Evolutionary conservation across 208 protist species (phyloP).

Genomic region (Wallacemonas sp.): DNA sequence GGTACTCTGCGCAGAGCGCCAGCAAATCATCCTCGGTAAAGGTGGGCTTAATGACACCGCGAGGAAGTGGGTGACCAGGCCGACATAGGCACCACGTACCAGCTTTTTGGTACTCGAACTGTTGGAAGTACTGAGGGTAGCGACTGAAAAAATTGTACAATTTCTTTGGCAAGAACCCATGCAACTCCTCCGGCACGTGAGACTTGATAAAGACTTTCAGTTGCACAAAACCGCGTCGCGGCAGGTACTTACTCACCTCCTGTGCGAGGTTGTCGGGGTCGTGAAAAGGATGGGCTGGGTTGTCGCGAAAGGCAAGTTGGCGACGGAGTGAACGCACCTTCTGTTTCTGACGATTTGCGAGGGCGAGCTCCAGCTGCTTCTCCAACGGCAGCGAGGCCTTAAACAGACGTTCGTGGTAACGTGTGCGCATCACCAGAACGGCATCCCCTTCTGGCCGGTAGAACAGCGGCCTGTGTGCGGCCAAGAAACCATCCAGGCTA

Average conservation of each 20-base stretch:
- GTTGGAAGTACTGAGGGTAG: slow-evolving; percentile 86
- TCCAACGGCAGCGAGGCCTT: slow-evolving; percentile 68
- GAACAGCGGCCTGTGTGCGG: slow-evolving; percentile 71
- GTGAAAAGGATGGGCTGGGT: slow-evolving; percentile 84
- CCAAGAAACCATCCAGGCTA: slow-evolving; percentile 49
- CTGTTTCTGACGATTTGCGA: slow-evolving; percentile 53
- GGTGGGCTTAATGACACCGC: slow-evolving; percentile 74
- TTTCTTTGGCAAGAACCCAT: slow-evolving; percentile 66
- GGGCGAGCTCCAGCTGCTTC: slow-evolving; percentile 80
- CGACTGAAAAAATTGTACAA: slow-evolving; percentile 79
- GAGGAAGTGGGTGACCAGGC: slow-evolving; percentile 73
- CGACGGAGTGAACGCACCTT: slow-evolving; percentile 70
- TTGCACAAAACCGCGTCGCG: slow-evolving; percentile 63
- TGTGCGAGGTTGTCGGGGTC: slow-evolving; percentile 90
- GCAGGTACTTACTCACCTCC: slow-evolving; percentile 75
- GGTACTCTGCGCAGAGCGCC: slow-evolving; percentile 67
- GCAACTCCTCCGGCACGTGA: slow-evolving; percentile 71
- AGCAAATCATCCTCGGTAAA: slow-evolving; percentile 85
- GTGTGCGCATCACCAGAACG: slow-evolving; percentile 74
- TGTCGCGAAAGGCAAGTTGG: slow-evolving; percentile 81
- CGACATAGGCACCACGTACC: slow-evolving; percentile 70
- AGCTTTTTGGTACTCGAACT: slow-evolving; percentile 81
- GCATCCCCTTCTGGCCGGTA: slow-evolving; percentile 45
- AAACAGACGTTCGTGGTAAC: slow-evolving; percentile 65
- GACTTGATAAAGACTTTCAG: slow-evolving; percentile 67